phyloP scores from a whole-genome alignment of 139 green algal genomes.

The Klebsormidium nitens region DNA sequence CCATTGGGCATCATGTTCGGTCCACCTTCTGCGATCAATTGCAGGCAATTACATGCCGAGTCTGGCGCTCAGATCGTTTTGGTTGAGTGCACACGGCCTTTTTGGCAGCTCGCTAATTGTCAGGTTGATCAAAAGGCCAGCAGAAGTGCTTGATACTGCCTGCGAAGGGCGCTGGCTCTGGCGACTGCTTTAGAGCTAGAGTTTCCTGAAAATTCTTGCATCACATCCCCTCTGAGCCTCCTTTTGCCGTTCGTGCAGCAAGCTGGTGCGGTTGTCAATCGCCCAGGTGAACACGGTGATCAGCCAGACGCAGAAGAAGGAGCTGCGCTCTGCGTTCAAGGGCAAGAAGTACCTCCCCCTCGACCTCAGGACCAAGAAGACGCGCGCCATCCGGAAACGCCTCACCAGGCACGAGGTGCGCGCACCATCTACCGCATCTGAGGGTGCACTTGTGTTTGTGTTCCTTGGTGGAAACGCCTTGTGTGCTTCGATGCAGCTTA shows the following conservation, averaged over 20 bases:
- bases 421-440: no score
- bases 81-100: no score
- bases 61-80: no score
- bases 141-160: background rate
- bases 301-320: slow-evolving; percentile 79
- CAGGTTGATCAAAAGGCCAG: background rate
- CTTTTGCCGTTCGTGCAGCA: slow-evolving; percentile 26
- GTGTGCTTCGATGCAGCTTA: no score
- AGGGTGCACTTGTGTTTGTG: no score
- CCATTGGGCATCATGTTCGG: no score
- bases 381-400: slow-evolving; percentile 80
- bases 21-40: no score
- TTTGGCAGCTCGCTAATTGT: no score
- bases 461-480: no score
- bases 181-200: background rate
- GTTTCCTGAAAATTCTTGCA: background rate
- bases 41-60: no score
- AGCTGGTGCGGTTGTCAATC: slow-evolving; percentile 86
- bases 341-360: slow-evolving; percentile 90
- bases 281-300: slow-evolving; percentile 94
- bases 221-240: no score
- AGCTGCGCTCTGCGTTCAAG: slow-evolving; percentile 68
- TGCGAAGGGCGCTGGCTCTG: background rate
- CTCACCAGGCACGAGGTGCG: slow-evolving; percentile 82
- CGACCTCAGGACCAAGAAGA: slow-evolving; percentile 96